Percentiles rank a stretch among this genome's conserved stretches.
phyloP scores from a whole-genome alignment of 2,329 filamentous ascomycete species.

The Daldinia sp. region DNA sequence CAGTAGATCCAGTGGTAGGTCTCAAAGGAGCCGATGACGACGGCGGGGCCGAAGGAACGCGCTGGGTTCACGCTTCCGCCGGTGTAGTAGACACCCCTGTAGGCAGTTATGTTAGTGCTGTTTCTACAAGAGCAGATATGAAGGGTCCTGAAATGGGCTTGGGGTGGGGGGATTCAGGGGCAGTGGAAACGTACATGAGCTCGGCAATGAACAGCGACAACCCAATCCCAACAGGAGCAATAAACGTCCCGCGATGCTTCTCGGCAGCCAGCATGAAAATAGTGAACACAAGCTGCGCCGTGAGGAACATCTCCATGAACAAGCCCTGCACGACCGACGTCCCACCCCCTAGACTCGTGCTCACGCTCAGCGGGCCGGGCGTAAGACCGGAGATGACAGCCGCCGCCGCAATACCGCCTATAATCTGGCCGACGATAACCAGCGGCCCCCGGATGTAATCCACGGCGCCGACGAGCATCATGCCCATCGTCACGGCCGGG shows the following conservation, averaged over 20 bases:
- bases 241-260: constrained; percentile 74
- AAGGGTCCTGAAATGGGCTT: no score
- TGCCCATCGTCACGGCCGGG: constrained; percentile 58
- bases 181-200: background rate
- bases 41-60: constrained; percentile 52
- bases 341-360: constrained; percentile 59
- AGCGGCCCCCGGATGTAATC: constrained; percentile 55
- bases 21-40: constrained; percentile 46
- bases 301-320: constrained; percentile 73
- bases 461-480: constrained; percentile 60
- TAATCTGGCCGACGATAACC: constrained; percentile 61
- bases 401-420: constrained; percentile 63
- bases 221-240: constrained; percentile 76
- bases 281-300: constrained; percentile 68
- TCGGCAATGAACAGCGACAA: constrained; percentile 70
- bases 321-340: constrained; percentile 62
- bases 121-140: no score
- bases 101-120: background rate
- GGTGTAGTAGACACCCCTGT: constrained; percentile 52
- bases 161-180: background rate
- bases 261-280: constrained; percentile 75
- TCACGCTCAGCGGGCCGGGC: constrained; percentile 61
- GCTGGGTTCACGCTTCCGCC: constrained; percentile 53
- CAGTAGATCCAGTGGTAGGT: constrained; percentile 54
- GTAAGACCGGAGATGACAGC: constrained; percentile 62